Conservation (phyloP, 345 rosid species). For the Sisymbrium irio region DNA sequence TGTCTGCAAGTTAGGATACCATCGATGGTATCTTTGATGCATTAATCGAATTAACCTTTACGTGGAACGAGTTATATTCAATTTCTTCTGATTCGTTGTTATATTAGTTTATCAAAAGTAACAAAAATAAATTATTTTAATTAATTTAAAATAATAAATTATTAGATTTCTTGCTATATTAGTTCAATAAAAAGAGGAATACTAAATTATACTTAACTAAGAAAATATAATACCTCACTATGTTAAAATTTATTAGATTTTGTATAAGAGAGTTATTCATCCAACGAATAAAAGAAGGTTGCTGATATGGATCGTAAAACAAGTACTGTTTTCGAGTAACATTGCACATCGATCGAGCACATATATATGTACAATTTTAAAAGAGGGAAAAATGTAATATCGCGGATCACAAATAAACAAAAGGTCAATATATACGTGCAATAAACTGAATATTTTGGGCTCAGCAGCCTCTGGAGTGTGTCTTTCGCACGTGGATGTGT, state of each 20-base stretch:
- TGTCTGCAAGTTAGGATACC: too few relatives aligned
- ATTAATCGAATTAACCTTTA: too few relatives aligned
- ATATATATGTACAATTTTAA: neutral
- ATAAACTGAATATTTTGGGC: neutral
- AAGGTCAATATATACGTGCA: neutral
- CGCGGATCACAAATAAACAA: neutral
- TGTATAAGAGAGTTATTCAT: neutral
- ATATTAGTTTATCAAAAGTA: neutral
- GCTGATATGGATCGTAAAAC: neutral
- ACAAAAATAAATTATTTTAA: neutral
- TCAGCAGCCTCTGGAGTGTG: conserved; percentile 1
- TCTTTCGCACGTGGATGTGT: neutral
- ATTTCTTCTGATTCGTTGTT: neutral
- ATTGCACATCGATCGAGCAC: neutral
- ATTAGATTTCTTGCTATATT: neutral
- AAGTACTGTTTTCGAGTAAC: neutral
- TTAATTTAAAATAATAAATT: neutral
- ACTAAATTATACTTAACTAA: neutral
- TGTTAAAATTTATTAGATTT: neutral
- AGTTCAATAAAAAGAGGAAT: too few relatives aligned
- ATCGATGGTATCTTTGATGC: too few relatives aligned
- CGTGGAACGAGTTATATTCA: too few relatives aligned
- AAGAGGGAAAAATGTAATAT: neutral
- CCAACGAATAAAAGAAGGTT: neutral
- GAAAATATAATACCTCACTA: neutral